These are phyloP conservation scores for Boletus vinaceobasis DNA, from an alignment of 768 basidiomycete genomes.

Conservation along the genomic window DNA sequence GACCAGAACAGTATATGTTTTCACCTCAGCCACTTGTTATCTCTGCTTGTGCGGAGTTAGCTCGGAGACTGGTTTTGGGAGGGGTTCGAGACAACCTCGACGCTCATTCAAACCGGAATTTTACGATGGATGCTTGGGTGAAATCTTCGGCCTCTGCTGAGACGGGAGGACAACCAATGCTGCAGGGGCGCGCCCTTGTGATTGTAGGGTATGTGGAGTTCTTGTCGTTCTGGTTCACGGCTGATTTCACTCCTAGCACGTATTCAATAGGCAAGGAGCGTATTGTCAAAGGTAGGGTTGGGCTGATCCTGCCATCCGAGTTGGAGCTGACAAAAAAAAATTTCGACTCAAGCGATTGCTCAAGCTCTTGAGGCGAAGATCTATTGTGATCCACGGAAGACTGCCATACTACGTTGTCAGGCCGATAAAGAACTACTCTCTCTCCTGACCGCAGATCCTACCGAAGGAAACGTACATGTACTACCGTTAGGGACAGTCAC, in stretches of 20 bases:
- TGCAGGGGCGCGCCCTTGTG: slow-evolving; percentile 46
- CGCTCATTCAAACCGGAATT: slow-evolving; percentile 20
- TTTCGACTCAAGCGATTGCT: slow-evolving; percentile 66
- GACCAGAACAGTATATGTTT: slow-evolving; percentile 70
- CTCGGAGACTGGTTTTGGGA: slow-evolving; percentile 52
- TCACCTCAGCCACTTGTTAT: slow-evolving; percentile 95
- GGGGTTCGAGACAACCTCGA: slow-evolving; percentile 30
- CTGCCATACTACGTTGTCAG: slow-evolving; percentile 78
- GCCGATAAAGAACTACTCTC: slow-evolving; percentile 77
- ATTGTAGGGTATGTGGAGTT: slow-evolving; percentile 61
- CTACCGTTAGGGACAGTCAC: slow-evolving; percentile 75
- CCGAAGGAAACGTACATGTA: slow-evolving; percentile 78
- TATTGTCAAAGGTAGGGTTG: slow-evolving; percentile 78
- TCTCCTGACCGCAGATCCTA: slow-evolving; percentile 73
- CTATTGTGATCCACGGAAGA: slow-evolving; percentile 85
- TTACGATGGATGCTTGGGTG: slow-evolving; percentile 55
- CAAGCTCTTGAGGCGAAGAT: slow-evolving; percentile 76
- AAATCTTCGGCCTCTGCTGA: slow-evolving; percentile 24
- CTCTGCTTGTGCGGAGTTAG: slow-evolving; percentile 85
- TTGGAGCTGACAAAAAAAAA: not conserved
- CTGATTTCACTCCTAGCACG: slow-evolving; percentile 50
- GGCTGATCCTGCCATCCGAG: not conserved
- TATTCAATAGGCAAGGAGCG: slow-evolving; percentile 98
- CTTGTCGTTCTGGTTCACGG: not conserved
- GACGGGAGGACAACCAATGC: slow-evolving; percentile 35